Evolutionary conservation across 2,329 filamentous ascomycete species (phyloP).

Genomic region (Diaporthe australafricana): DNA sequence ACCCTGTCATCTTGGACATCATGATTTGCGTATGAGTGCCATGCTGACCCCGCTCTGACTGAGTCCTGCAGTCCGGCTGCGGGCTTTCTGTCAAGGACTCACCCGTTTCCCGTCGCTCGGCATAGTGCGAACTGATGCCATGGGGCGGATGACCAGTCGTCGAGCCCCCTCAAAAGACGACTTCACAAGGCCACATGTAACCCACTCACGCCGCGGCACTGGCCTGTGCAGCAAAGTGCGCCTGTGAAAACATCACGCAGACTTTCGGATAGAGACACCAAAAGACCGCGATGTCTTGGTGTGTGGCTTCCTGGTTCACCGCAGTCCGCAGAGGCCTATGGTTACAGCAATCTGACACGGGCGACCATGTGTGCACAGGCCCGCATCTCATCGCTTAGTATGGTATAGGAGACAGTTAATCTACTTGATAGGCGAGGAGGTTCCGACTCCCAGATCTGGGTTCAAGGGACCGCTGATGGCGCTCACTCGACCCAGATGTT

Average conservation of each 20-base stretch:
- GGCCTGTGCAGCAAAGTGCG: not conserved
- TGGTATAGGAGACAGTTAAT: constrained; percentile 6
- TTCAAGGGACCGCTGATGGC: constrained; percentile 15
- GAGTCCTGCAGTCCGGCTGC: constrained; percentile 10
- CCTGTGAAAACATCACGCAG: not conserved
- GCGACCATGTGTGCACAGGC: constrained; percentile 7
- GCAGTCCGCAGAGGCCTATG: not conserved
- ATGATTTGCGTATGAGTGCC: constrained; percentile 20
- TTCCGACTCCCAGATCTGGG: constrained; percentile 25
- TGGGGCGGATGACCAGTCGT: constrained; percentile 4
- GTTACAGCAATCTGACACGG: constrained; percentile 23
- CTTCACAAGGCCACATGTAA: not conserved
- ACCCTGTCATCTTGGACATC: constrained; percentile 28
- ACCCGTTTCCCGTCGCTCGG: not conserved
- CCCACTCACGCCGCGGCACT: constrained; percentile 3
- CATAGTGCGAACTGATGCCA: constrained; percentile 2
- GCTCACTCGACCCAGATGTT: constrained; percentile 1
- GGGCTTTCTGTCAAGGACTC: constrained; percentile 1
- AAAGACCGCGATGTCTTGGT: constrained; percentile 10
- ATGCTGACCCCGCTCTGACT: constrained; percentile 22
- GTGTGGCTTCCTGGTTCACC: not conserved
- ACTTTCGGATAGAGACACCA: not conserved
- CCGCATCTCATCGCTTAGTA: not conserved
- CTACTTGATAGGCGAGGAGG: constrained; percentile 24
- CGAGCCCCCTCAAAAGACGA: not conserved